Percentiles rank a stretch among this genome's conserved stretches.
Evolutionary conservation across 1,139 yeast genomes (phyloP).

Genomic region (Meyerozyma smithsonii): DNA sequence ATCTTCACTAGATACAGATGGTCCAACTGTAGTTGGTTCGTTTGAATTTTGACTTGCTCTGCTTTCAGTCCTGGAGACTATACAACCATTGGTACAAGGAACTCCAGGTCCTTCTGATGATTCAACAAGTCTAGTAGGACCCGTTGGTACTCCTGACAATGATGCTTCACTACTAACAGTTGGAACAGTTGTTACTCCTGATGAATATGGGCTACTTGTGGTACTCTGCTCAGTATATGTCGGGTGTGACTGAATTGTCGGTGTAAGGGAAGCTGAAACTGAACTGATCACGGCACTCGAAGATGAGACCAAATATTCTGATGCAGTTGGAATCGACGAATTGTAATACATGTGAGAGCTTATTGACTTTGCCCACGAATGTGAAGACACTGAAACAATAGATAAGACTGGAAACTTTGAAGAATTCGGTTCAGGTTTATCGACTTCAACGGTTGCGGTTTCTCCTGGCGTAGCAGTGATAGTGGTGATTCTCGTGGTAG

Average conservation of each 20-base stretch:
- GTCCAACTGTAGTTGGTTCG: background rate
- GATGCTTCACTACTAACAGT: background rate
- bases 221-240: background rate
- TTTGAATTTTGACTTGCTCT: background rate
- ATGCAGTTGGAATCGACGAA: background rate
- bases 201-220: background rate
- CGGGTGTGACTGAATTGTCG: background rate
- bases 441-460: conserved; percentile 10
- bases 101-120: background rate
- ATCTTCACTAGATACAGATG: background rate
- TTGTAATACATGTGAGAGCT: too few species aligned
- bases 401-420: background rate
- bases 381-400: background rate
- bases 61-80: background rate
- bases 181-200: background rate
- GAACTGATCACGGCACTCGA: background rate
- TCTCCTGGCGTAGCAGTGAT: conserved; percentile 8
- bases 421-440: conserved; percentile 7
- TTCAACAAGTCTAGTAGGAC: background rate
- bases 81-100: background rate
- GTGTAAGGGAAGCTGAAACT: background rate
- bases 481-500: conserved; percentile 8
- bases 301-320: background rate
- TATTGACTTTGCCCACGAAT: too few species aligned
- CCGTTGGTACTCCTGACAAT: background rate